phyloP scores from a whole-genome alignment of 1,139 yeast genomes.

The Casaregolazyma suthepensis region DNA sequence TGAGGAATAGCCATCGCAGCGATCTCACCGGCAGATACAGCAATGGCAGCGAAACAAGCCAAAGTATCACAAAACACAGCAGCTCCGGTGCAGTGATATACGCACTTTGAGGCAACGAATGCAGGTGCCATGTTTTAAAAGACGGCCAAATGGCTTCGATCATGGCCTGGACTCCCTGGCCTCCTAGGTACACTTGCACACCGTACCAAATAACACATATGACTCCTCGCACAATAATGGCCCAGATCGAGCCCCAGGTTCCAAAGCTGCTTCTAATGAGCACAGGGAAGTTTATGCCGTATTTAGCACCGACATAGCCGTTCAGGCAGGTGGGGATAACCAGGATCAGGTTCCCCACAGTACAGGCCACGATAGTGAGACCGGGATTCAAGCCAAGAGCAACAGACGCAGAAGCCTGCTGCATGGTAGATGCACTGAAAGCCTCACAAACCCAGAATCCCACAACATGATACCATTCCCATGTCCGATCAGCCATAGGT shows the following conservation, averaged over 20 bases:
- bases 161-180: slow-evolving; percentile 19
- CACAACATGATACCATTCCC: slow-evolving; percentile 70
- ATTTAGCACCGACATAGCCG: slow-evolving; percentile 63
- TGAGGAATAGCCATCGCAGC: slow-evolving; percentile 31
- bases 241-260: slow-evolving; percentile 72
- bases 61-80: slow-evolving; percentile 32
- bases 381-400: slow-evolving; percentile 23
- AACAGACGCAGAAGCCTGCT: slow-evolving; percentile 22
- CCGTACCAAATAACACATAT: slow-evolving; percentile 13
- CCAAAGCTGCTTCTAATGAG: slow-evolving; percentile 70
- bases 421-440: slow-evolving; percentile 45
- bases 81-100: slow-evolving; percentile 35
- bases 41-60: slow-evolving; percentile 31
- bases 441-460: slow-evolving; percentile 78
- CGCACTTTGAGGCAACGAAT: slow-evolving; percentile 32
- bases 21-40: slow-evolving; percentile 31
- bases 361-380: slow-evolving; percentile 20
- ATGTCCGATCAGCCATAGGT: slow-evolving; percentile 50
- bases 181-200: slow-evolving; percentile 12
- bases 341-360: slow-evolving; percentile 51
- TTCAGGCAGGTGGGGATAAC: slow-evolving; percentile 56
- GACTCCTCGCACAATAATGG: slow-evolving; percentile 39
- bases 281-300: slow-evolving; percentile 75
- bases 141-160: slow-evolving; percentile 35
- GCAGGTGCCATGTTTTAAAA: slow-evolving; percentile 27